Evolutionary conservation across 495 filamentous ascomycete genomes (phyloP).

Genomic region (Penicillium bovifimosum): DNA sequence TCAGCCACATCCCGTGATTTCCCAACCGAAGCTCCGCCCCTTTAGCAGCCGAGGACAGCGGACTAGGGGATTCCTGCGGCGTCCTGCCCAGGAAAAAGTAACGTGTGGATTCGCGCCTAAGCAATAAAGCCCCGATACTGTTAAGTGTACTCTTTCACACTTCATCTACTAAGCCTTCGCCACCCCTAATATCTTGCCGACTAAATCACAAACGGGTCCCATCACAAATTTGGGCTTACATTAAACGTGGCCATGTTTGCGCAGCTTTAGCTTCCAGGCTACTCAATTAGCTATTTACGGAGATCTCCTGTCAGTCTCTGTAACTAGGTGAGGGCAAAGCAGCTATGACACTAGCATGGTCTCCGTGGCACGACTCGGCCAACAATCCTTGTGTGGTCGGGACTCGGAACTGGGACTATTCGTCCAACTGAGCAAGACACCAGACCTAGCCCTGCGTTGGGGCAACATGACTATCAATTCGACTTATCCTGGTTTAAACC

Average conservation of each 20-base stretch:
- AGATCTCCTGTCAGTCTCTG: background rate
- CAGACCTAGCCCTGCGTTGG: background rate
- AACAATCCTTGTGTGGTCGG: background rate
- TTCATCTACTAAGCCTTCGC: background rate
- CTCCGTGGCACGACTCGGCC: background rate
- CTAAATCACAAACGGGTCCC: background rate
- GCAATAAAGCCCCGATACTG: too few relatives aligned
- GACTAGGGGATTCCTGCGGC: too few relatives aligned
- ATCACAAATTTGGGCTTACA: background rate
- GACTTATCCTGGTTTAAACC: too few relatives aligned
- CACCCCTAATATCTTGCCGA: background rate
- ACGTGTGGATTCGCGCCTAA: too few relatives aligned
- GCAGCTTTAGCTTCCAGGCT: background rate
- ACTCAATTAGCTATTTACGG: background rate
- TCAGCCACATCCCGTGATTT: conserved; percentile 5
- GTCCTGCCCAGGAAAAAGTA: too few relatives aligned
- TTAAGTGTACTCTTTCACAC: too few relatives aligned
- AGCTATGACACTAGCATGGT: background rate
- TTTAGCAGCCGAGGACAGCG: background rate
- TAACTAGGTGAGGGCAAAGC: background rate
- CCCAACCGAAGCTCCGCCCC: conserved; percentile 1
- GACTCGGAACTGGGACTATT: background rate
- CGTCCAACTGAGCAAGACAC: background rate
- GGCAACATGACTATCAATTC: background rate
- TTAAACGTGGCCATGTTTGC: background rate